phyloP scores from a whole-genome alignment of 1,284 basidiomycete genomes.

The Bondarzewia mesenterica region DNA sequence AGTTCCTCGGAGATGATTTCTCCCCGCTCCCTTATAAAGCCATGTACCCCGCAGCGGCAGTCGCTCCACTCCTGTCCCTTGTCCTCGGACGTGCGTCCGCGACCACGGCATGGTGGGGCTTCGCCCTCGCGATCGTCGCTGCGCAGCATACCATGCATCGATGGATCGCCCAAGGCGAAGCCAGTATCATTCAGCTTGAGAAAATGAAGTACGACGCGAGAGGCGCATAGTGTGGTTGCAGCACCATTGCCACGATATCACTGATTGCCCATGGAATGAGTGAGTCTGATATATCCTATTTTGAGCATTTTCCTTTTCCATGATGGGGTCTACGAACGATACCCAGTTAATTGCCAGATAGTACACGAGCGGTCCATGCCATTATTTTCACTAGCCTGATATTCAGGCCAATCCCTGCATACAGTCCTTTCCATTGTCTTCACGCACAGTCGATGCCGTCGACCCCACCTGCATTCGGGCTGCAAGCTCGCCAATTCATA shows the following conservation, averaged over 20 bases:
- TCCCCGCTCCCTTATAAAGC: conserved; percentile 33
- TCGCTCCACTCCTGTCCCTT: conserved; percentile 38
- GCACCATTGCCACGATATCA: neutral
- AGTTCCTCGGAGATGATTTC: neutral
- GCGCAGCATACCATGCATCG: conserved; percentile 34
- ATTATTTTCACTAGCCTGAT: too few relatives aligned
- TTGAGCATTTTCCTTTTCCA: too few relatives aligned
- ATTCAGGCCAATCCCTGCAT: too few relatives aligned
- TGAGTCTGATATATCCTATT: too few relatives aligned
- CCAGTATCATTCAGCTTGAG: conserved; percentile 42
- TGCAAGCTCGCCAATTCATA: too few relatives aligned
- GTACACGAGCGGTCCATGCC: too few relatives aligned
- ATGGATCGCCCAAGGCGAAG: conserved; percentile 33
- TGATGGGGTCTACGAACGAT: too few relatives aligned
- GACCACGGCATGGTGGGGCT: conserved; percentile 44
- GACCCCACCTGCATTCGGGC: too few relatives aligned
- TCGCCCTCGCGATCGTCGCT: conserved; percentile 30
- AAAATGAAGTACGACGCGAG: conserved; percentile 43
- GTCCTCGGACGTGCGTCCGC: conserved; percentile 39
- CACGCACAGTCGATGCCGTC: too few relatives aligned
- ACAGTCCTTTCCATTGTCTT: too few relatives aligned
- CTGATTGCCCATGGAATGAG: neutral
- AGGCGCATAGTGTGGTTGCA: conserved; percentile 33
- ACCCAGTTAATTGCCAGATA: too few relatives aligned
- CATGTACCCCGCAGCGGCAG: conserved; percentile 34